Percentiles rank a stretch among this genome's conserved stretches.
These are phyloP conservation scores for Pilatotrama ljubarskyi DNA, from an alignment of 768 basidiomycete species.

Conservation along the genomic window DNA sequence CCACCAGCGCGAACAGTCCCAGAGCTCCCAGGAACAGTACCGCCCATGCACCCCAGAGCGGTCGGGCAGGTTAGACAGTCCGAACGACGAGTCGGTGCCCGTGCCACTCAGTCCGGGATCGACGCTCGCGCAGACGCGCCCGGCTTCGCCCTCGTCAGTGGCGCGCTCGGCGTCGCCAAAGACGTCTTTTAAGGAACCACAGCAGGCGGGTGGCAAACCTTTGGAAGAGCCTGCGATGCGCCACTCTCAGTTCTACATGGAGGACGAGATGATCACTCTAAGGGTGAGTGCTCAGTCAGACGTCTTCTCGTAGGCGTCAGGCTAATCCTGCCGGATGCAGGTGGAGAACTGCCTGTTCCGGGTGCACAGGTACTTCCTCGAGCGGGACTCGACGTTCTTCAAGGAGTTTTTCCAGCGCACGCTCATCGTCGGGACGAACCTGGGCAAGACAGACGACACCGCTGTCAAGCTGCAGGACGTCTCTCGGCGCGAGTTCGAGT, in stretches of 20 bases:
- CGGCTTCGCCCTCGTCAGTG: slow-evolving; percentile 8
- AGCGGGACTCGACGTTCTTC: slow-evolving; percentile 41
- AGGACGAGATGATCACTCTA: slow-evolving; percentile 21
- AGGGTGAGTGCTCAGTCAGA: background rate
- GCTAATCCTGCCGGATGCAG: slow-evolving; percentile 22
- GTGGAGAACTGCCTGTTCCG: slow-evolving; percentile 40
- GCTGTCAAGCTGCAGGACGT: slow-evolving; percentile 38
- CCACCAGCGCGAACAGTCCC: background rate
- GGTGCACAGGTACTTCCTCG: slow-evolving; percentile 42
- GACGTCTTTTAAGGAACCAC: background rate
- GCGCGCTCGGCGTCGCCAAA: slow-evolving; percentile 15
- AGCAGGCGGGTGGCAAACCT: slow-evolving; percentile 8
- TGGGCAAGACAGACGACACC: slow-evolving; percentile 33
- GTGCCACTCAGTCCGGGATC: slow-evolving; percentile 19
- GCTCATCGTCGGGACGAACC: slow-evolving; percentile 14
- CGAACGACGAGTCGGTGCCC: slow-evolving; percentile 1
- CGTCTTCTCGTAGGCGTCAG: too few relatives aligned
- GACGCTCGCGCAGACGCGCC: slow-evolving; percentile 19
- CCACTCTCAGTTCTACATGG: slow-evolving; percentile 20
- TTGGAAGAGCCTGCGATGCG: slow-evolving; percentile 13
- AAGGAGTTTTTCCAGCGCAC: slow-evolving; percentile 37
- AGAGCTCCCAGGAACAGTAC: background rate
- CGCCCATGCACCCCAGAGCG: slow-evolving; percentile 3
- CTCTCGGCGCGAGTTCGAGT: slow-evolving; percentile 37
- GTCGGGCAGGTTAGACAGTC: background rate